Evolutionary conservation across 1,284 basidiomycete species (phyloP).

Genomic region (Puccinia horiana): DNA sequence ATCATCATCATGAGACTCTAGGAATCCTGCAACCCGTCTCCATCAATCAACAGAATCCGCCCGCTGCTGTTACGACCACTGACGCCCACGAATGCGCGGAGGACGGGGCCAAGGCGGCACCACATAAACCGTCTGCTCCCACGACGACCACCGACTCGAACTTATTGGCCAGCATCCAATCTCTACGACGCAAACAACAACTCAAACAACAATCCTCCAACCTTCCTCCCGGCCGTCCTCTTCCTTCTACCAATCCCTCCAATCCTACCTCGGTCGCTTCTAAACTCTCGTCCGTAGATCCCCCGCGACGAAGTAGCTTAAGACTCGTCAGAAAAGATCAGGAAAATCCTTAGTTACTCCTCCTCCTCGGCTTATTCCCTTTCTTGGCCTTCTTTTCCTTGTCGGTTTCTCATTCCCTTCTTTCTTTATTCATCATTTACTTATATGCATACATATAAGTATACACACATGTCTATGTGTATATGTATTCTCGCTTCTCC

Average conservation of each 20-base stretch:
- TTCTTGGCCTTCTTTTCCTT: not conserved
- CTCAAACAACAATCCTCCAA: not conserved
- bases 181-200: slow-evolving; percentile 26
- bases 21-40: not conserved
- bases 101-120: not conserved
- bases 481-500: too few relatives aligned
- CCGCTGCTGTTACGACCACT: not conserved
- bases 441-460: too few relatives aligned
- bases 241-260: not conserved
- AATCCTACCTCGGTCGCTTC: not conserved
- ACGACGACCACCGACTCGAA: not conserved
- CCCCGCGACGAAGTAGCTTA: slow-evolving; percentile 1
- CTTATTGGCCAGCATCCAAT: slow-evolving; percentile 30
- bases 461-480: too few relatives aligned
- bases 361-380: not conserved
- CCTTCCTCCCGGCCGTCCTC: not conserved
- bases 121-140: not conserved
- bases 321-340: slow-evolving; percentile 1
- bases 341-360: not conserved
- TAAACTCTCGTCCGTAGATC: not conserved
- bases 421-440: not conserved
- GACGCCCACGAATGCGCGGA: not conserved
- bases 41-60: not conserved
- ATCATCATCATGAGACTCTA: not conserved
- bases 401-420: not conserved